These are phyloP conservation scores for Trichoderma sp. DNA, from an alignment of 2,329 filamentous ascomycete species.

Conservation along the genomic window DNA sequence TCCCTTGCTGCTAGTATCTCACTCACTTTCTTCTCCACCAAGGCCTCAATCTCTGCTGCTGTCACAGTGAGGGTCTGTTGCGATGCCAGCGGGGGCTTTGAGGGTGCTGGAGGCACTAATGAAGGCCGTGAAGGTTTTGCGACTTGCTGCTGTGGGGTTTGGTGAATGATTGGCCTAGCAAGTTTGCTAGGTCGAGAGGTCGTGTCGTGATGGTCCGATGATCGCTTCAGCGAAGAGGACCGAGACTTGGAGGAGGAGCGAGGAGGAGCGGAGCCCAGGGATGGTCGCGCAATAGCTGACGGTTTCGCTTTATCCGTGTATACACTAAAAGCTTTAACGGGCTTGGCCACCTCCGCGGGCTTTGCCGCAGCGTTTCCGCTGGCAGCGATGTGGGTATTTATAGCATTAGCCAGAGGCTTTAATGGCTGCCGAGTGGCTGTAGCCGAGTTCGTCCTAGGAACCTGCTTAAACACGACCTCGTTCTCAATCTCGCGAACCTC, in stretches of 20 bases:
- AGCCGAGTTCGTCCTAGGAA: slow-evolving; percentile 53
- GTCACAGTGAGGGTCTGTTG: slow-evolving; percentile 51
- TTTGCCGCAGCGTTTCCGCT: slow-evolving; percentile 51
- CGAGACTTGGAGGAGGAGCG: slow-evolving; percentile 37
- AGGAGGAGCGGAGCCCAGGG: slow-evolving; percentile 36
- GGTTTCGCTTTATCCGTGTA: slow-evolving; percentile 71
- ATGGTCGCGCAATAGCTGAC: slow-evolving; percentile 33
- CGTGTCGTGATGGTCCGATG: slow-evolving; percentile 42
- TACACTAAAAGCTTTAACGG: slow-evolving; percentile 80
- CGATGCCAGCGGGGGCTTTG: slow-evolving; percentile 26
- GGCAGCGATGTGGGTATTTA: slow-evolving; percentile 75
- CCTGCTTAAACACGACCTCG: slow-evolving; percentile 81
- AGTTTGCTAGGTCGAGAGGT: slow-evolving; percentile 49
- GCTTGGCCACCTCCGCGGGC: slow-evolving; percentile 53
- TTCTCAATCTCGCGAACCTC: slow-evolving; percentile 96
- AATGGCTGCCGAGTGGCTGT: slow-evolving; percentile 68
- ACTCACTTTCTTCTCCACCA: slow-evolving; percentile 88
- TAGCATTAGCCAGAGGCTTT: slow-evolving; percentile 69
- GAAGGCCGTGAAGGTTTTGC: not conserved
- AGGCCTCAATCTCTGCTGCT: slow-evolving; percentile 77
- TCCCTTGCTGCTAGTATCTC: slow-evolving; percentile 78
- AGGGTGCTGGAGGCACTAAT: not conserved
- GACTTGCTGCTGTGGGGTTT: slow-evolving; percentile 21
- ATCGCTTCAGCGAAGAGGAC: slow-evolving; percentile 41
- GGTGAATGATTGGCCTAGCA: slow-evolving; percentile 34